Evolutionary conservation across 140 eudicot species (phyloP).

Genomic region (Flaveria floridana): DNA sequence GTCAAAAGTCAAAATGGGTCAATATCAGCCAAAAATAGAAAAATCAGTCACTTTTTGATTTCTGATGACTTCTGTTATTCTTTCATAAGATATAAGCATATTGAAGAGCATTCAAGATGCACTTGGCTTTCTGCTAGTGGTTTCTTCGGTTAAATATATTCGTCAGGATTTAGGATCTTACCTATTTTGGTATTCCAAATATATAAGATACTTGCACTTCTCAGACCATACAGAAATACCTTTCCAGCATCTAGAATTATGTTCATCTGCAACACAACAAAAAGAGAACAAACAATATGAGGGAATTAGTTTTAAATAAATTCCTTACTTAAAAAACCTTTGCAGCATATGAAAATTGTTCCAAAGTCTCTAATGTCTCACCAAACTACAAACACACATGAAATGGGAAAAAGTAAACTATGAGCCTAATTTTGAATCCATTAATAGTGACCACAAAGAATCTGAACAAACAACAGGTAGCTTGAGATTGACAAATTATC

Average conservation of each 20-base stretch:
- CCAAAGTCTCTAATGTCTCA: too few relatives aligned
- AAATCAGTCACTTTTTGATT: neutral
- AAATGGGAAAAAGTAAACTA: neutral
- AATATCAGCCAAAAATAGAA: too few relatives aligned
- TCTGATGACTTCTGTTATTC: conserved; percentile 2
- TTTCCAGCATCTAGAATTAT: conserved; percentile 13
- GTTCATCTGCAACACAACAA: conserved; percentile 30
- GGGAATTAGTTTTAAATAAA: neutral
- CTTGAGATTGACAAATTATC: neutral
- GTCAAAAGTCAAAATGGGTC: too few relatives aligned
- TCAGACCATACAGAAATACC: conserved; percentile 18
- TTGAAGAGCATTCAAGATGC: neutral
- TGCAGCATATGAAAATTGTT: conserved; percentile 17
- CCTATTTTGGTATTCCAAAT: conserved; percentile 22
- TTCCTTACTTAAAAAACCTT: neutral
- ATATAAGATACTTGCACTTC: conserved; percentile 15
- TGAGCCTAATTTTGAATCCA: neutral
- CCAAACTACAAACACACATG: too few relatives aligned
- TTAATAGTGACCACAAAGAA: neutral
- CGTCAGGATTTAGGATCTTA: conserved; percentile 13
- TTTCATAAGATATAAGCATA: neutral
- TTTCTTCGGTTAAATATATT: conserved; percentile 23
- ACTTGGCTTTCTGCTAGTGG: neutral
- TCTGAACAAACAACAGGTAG: neutral
- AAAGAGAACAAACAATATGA: conserved; percentile 14